Conservation (phyloP, 2,329 filamentous ascomycete species). For the Hortaea werneckii region DNA sequence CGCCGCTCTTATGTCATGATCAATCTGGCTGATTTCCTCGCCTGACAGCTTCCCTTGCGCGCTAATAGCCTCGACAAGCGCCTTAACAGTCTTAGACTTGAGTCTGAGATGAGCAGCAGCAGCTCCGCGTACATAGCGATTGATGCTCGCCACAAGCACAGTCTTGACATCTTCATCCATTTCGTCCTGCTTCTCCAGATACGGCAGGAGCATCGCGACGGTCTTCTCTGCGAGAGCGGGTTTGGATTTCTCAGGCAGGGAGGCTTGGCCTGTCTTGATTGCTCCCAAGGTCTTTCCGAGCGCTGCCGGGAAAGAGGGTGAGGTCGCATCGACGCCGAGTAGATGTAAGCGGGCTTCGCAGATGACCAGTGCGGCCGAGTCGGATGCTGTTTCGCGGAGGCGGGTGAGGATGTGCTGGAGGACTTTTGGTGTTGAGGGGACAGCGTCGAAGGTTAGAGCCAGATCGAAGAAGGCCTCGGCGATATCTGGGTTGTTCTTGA, state of each 20-base stretch:
- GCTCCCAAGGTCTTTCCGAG: constrained; percentile 55
- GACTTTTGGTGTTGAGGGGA: constrained; percentile 56
- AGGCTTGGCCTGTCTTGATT: constrained; percentile 44
- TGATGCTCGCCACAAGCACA: constrained; percentile 37
- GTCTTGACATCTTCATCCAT: constrained; percentile 45
- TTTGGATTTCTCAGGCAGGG: constrained; percentile 23
- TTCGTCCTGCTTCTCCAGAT: constrained; percentile 28
- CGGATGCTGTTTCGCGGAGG: constrained; percentile 44
- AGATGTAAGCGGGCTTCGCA: constrained; percentile 65
- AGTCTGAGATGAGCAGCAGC: neutral
- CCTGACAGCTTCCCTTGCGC: neutral
- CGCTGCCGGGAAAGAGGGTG: constrained; percentile 62
- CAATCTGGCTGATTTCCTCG: neutral
- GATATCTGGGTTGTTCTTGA: constrained; percentile 54
- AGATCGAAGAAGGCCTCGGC: constrained; percentile 73
- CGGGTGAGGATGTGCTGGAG: constrained; percentile 62
- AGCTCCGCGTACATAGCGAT: constrained; percentile 14
- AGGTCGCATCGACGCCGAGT: constrained; percentile 51
- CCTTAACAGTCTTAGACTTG: neutral
- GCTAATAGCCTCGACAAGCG: neutral
- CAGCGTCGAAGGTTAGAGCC: constrained; percentile 57
- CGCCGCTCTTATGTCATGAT: neutral
- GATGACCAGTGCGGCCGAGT: constrained; percentile 47
- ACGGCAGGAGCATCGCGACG: constrained; percentile 39
- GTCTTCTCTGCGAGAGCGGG: constrained; percentile 36